A percentile compares a stretch with the other conserved stretches of the same genome.
phyloP scores from a whole-genome alignment of 2,329 filamentous ascomycete species.

The Aspergillus quadrilineatus region DNA sequence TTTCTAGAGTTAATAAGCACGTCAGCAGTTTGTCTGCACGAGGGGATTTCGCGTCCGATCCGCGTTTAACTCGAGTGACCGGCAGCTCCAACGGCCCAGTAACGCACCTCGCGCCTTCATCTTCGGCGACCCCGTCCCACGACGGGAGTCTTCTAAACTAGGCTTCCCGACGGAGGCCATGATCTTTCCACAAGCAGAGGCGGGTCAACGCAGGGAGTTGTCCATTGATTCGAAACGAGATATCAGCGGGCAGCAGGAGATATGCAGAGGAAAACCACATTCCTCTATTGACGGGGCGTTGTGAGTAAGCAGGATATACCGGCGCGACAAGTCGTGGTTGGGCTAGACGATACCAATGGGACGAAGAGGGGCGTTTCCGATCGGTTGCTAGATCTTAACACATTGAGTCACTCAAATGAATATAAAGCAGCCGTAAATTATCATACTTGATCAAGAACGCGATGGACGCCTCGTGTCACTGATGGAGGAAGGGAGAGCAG shows the following conservation, averaged over 20 bases:
- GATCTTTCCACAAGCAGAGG: slow-evolving; percentile 33
- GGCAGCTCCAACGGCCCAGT: neutral
- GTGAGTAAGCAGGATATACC: slow-evolving; percentile 9
- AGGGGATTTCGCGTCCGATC: neutral
- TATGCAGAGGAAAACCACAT: slow-evolving; percentile 37
- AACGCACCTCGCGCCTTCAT: slow-evolving; percentile 50
- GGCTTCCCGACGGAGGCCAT: slow-evolving; percentile 48
- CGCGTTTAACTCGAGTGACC: neutral
- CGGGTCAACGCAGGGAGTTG: slow-evolving; percentile 38
- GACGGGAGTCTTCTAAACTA: slow-evolving; percentile 47
- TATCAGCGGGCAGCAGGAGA: slow-evolving; percentile 28
- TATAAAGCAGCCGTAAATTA: slow-evolving; percentile 12
- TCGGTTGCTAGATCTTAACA: slow-evolving; percentile 7
- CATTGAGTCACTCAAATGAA: slow-evolving; percentile 12
- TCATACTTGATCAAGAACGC: slow-evolving; percentile 11
- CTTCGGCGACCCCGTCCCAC: slow-evolving; percentile 47
- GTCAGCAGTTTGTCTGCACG: slow-evolving; percentile 6
- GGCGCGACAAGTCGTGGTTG: slow-evolving; percentile 5
- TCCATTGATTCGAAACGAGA: slow-evolving; percentile 41
- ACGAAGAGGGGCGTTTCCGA: slow-evolving; percentile 2
- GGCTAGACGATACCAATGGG: slow-evolving; percentile 3
- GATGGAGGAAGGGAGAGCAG: slow-evolving; percentile 17
- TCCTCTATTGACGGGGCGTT: slow-evolving; percentile 29
- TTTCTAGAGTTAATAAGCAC: slow-evolving; percentile 52
- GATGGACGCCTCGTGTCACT: slow-evolving; percentile 19